Conservation (phyloP, 139 green algal species). For the Eudorina sp. region DNA sequence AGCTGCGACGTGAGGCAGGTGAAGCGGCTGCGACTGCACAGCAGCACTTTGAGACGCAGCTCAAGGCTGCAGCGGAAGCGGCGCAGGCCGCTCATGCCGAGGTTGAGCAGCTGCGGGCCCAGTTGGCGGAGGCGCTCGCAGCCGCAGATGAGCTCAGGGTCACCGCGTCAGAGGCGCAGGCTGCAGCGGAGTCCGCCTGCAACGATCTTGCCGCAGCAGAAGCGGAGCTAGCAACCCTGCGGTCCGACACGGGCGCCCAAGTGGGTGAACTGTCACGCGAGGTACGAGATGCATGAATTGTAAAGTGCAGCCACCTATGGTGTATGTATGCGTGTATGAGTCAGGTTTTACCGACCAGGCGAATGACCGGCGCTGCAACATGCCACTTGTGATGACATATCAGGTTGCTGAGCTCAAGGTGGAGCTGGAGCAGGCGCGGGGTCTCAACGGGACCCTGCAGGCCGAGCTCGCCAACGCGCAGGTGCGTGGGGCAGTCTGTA, state of each 20-base stretch:
- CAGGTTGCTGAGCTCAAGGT: slow-evolving; percentile 16
- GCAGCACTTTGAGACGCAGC: slow-evolving; percentile 9
- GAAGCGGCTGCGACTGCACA: not conserved
- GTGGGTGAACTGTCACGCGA: not conserved
- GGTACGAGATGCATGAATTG: not conserved
- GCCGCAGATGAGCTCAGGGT: not conserved
- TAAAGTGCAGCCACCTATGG: too few relatives aligned
- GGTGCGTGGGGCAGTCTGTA: not conserved
- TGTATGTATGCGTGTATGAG: too few relatives aligned
- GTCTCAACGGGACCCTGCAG: slow-evolving; percentile 3
- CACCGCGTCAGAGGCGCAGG: not conserved
- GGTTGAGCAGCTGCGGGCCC: not conserved
- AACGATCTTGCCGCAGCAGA: not conserved
- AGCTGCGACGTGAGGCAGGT: not conserved
- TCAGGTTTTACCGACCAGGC: too few relatives aligned
- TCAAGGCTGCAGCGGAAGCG: not conserved
- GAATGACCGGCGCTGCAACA: too few relatives aligned
- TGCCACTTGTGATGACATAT: not conserved
- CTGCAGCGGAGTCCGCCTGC: not conserved
- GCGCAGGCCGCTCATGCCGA: slow-evolving; percentile 36
- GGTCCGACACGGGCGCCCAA: not conserved
- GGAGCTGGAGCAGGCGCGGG: not conserved
- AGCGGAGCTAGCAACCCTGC: not conserved
- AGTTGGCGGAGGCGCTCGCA: not conserved
- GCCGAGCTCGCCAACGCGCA: slow-evolving; percentile 46